Conservation (phyloP, 1,284 basidiomycete species). For the Blastosporella zonata region DNA sequence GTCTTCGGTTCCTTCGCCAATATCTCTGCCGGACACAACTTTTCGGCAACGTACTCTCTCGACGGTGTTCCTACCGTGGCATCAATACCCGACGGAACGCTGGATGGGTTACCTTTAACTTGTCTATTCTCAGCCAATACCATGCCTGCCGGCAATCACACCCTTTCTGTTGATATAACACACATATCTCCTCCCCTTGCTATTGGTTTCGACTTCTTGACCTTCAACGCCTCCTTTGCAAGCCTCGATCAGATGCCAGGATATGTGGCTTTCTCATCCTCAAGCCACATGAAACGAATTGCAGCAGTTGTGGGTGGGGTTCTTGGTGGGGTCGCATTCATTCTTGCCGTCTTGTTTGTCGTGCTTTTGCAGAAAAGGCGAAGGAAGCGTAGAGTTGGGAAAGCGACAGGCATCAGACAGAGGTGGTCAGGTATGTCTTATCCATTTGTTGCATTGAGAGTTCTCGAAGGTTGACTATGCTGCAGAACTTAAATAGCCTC, state of each 20-base stretch:
- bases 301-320: constrained; percentile 15
- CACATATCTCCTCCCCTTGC: constrained; percentile 28
- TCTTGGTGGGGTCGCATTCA: constrained; percentile 11
- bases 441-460: no score
- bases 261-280: constrained; percentile 10
- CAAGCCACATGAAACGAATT: neutral
- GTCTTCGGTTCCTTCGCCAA: constrained; percentile 33
- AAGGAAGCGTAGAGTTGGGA: neutral
- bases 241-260: constrained; percentile 21
- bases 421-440: constrained; percentile 7
- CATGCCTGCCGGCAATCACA: constrained; percentile 31
- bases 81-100: constrained; percentile 25
- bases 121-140: constrained; percentile 30
- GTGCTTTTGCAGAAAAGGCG: constrained; percentile 4
- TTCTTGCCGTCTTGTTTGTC: constrained; percentile 3
- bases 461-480: no score
- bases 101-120: constrained; percentile 32
- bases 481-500: constrained; percentile 8
- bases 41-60: constrained; percentile 32
- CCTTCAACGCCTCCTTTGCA: constrained; percentile 33
- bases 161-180: constrained; percentile 33
- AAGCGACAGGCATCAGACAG: neutral
- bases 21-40: constrained; percentile 24
- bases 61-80: constrained; percentile 25
- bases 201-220: constrained; percentile 37